Conservation (phyloP, 495 filamentous ascomycete species). For the Symbiotaphrina buchneri region DNA sequence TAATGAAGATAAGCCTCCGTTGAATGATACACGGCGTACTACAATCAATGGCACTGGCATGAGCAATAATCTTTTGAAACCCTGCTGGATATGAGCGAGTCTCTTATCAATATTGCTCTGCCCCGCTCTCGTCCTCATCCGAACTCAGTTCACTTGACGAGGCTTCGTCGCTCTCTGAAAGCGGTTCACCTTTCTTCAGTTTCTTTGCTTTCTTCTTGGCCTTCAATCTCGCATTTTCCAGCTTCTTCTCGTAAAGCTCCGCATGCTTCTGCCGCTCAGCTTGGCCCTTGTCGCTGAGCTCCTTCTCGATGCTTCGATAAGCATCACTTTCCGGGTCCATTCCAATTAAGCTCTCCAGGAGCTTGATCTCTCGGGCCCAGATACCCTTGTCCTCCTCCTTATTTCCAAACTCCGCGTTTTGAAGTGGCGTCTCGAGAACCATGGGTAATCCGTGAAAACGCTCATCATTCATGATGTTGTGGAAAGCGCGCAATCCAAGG, state of each 20-base stretch:
- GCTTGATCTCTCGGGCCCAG: constrained; percentile 73
- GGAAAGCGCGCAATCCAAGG: constrained; percentile 71
- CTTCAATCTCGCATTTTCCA: constrained; percentile 23
- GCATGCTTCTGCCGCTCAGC: constrained; percentile 50
- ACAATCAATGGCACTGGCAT: no score
- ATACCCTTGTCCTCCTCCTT: constrained; percentile 44
- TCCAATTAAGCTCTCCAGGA: constrained; percentile 72
- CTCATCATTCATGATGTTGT: constrained; percentile 70
- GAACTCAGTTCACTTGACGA: no score
- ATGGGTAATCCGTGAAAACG: constrained; percentile 64
- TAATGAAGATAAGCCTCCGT: no score
- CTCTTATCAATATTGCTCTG: no score
- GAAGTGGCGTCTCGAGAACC: constrained; percentile 84
- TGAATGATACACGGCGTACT: no score
- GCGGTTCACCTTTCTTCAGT: no score
- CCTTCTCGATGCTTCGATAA: constrained; percentile 38
- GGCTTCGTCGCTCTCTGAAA: no score
- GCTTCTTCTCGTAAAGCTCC: constrained; percentile 52
- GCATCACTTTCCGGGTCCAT: constrained; percentile 48
- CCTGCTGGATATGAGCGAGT: no score
- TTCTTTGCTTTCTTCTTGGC: constrained; percentile 26
- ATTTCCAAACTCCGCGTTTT: constrained; percentile 27
- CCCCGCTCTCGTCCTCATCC: no score
- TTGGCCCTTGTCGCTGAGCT: constrained; percentile 41
- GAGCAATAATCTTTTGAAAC: no score